Conservation (phyloP, 495 filamentous ascomycete genomes). For the Talaromyces thailandensis region DNA sequence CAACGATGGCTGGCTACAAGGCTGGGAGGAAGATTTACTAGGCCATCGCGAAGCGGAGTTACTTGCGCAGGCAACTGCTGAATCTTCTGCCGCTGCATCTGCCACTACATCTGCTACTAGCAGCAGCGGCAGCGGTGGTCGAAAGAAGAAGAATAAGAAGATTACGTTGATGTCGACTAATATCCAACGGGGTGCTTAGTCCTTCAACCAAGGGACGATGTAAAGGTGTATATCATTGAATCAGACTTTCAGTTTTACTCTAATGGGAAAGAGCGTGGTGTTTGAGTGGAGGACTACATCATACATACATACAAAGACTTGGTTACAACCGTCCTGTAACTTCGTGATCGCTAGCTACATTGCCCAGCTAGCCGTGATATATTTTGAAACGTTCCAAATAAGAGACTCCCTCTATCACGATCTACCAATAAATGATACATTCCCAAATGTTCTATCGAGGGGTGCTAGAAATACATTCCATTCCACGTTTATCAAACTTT, state of each 20-base stretch:
- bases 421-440: too few species aligned
- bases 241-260: background rate
- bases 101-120: slow-evolving; percentile 11
- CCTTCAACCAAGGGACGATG: background rate
- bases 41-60: slow-evolving; percentile 36
- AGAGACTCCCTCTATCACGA: too few species aligned
- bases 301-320: background rate
- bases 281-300: background rate
- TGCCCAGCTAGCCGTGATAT: background rate
- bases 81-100: slow-evolving; percentile 18
- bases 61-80: slow-evolving; percentile 25
- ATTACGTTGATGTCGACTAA: slow-evolving; percentile 92
- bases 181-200: slow-evolving; percentile 55
- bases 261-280: background rate
- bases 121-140: slow-evolving; percentile 19
- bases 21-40: slow-evolving; percentile 61
- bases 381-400: too few species aligned
- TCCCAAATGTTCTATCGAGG: too few species aligned
- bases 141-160: slow-evolving; percentile 87
- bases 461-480: too few species aligned
- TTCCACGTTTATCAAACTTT: too few species aligned
- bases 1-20: slow-evolving; percentile 76
- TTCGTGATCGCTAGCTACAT: background rate
- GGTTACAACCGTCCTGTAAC: background rate
- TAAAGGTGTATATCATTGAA: background rate